phyloP scores from a whole-genome alignment of 2,329 filamentous ascomycete genomes.

The Colletotrichum euphorbiae region DNA sequence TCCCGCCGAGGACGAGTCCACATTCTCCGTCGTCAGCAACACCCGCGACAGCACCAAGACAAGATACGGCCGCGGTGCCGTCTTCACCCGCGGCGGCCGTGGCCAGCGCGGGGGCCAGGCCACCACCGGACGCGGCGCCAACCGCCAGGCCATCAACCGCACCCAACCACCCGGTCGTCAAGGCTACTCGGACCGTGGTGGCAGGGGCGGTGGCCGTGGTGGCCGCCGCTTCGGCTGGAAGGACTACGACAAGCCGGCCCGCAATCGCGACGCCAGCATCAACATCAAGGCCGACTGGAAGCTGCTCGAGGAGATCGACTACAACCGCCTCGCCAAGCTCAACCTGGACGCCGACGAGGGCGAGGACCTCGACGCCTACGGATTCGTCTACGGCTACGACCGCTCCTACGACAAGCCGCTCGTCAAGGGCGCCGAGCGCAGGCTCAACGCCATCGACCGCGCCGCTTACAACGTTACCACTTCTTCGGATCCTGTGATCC shows the following conservation, averaged over 20 bases:
- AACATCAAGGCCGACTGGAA: slow-evolving; percentile 97
- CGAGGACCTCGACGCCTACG: slow-evolving; percentile 94
- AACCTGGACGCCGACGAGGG: slow-evolving; percentile 95
- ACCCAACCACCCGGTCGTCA: slow-evolving; percentile 70
- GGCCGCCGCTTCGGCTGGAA: slow-evolving; percentile 97
- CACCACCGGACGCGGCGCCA: slow-evolving; percentile 62
- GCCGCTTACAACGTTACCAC: slow-evolving; percentile 99
- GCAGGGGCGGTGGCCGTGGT: slow-evolving; percentile 75
- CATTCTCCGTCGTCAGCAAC: slow-evolving; percentile 98
- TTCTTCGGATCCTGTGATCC: slow-evolving; percentile 94
- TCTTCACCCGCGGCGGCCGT: slow-evolving; percentile 88
- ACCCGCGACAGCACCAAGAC: slow-evolving; percentile 86
- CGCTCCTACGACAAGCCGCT: slow-evolving; percentile 93
- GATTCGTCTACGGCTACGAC: slow-evolving; percentile 99
- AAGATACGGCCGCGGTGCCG: slow-evolving; percentile 88
- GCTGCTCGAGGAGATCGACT: slow-evolving; percentile 98
- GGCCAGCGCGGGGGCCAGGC: slow-evolving; percentile 75
- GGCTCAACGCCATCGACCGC: slow-evolving; percentile 88
- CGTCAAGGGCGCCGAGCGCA: slow-evolving; percentile 88
- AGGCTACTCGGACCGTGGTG: slow-evolving; percentile 79
- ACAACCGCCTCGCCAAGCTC: slow-evolving; percentile 92
- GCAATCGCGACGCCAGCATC: slow-evolving; percentile 95
- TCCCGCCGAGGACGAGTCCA: slow-evolving; percentile 92
- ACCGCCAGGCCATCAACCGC: slow-evolving; percentile 75
- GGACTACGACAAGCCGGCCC: slow-evolving; percentile 97